phyloP scores from a whole-genome alignment of 805 yeast species.

The Maudiozyma turicensis region DNA sequence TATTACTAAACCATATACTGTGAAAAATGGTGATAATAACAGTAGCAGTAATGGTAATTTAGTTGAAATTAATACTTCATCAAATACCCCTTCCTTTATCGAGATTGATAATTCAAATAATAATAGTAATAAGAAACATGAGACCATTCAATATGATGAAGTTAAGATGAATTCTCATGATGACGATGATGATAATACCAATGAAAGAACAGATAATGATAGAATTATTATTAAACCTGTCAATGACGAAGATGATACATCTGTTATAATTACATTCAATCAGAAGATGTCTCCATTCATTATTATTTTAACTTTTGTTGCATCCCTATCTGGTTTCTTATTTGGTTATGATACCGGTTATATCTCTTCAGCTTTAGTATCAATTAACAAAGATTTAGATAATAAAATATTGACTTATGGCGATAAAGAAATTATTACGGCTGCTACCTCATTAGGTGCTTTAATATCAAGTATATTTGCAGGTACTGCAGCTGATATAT shows the following conservation, averaged over 20 bases:
- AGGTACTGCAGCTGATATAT: conserved; percentile 69
- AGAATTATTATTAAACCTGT: conserved; percentile 28
- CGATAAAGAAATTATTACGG: conserved; percentile 80
- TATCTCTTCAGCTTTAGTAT: conserved; percentile 85
- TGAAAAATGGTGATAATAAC: neutral
- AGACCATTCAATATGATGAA: neutral
- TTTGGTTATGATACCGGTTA: conserved; percentile 98
- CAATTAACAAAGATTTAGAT: conserved; percentile 69
- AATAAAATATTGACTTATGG: conserved; percentile 53
- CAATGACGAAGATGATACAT: conserved; percentile 41
- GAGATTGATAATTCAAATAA: neutral
- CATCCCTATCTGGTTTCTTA: conserved; percentile 92
- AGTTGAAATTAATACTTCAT: neutral
- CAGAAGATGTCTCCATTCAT: conserved; percentile 55
- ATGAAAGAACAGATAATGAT: conserved; percentile 8
- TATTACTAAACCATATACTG: neutral
- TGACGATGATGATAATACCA: neutral
- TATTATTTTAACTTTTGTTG: conserved; percentile 55
- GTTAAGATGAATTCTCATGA: neutral
- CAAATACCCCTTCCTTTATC: conserved; percentile 2
- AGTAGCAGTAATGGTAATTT: neutral
- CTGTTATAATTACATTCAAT: conserved; percentile 39
- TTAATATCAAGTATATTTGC: conserved; percentile 68
- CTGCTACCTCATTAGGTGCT: conserved; percentile 94
- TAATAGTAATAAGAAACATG: neutral